phyloP scores from a whole-genome alignment of 176 grass and related monocot genomes.

The Lolium multiflorum region DNA sequence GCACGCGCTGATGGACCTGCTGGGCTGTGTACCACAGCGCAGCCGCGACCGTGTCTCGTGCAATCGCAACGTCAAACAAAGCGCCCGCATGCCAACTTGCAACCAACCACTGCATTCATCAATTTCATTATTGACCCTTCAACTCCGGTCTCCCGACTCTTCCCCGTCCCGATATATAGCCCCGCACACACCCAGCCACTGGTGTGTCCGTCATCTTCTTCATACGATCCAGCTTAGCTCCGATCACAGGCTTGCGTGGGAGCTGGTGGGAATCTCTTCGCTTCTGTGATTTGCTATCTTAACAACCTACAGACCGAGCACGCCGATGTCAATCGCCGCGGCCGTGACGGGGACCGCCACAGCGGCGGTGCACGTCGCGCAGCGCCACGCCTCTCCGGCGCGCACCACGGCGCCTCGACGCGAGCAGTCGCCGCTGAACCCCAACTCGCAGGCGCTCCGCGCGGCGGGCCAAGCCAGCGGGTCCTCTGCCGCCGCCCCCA shows the following conservation, averaged over 20 bases:
- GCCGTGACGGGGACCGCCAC: constrained; percentile 43
- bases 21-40: no score
- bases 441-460: constrained; percentile 46
- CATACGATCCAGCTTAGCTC: constrained; percentile 11
- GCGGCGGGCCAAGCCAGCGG: neutral
- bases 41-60: constrained; percentile 34
- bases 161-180: constrained; percentile 31
- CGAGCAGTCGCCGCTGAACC: constrained; percentile 62
- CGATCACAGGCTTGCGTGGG: neutral
- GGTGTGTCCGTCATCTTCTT: neutral
- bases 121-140: neutral
- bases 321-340: constrained; percentile 47
- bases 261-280: neutral
- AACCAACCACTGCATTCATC: constrained; percentile 6
- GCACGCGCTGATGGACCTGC: no score
- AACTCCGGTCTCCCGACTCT: neutral
- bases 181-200: neutral
- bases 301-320: neutral
- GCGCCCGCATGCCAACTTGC: neutral
- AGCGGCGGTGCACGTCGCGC: constrained; percentile 36
- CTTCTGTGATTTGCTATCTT: neutral
- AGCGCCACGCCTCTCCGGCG: constrained; percentile 36
- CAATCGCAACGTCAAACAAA: constrained; percentile 38
- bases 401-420: neutral
- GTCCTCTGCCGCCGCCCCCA: neutral